These are phyloP conservation scores for Candida quercuum DNA, from an alignment of 805 yeast species.

Conservation along the genomic window DNA sequence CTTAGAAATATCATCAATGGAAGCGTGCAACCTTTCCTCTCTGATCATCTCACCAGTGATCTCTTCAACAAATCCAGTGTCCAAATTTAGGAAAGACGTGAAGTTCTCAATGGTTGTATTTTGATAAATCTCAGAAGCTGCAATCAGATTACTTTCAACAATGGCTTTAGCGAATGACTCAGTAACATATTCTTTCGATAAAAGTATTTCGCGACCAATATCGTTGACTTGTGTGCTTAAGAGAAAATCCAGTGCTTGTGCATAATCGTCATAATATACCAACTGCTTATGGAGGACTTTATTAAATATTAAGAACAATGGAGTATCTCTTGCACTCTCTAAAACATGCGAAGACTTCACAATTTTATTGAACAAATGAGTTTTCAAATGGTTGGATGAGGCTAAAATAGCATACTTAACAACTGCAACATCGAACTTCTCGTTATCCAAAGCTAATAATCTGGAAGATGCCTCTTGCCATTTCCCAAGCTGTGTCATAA, in stretches of 20 bases:
- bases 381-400: constrained; percentile 9
- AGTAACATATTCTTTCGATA: constrained; percentile 3
- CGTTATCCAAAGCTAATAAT: constrained; percentile 10
- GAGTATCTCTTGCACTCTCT: constrained; percentile 2
- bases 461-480: constrained; percentile 20
- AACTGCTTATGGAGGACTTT: constrained; percentile 11
- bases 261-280: constrained; percentile 13
- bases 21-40: constrained; percentile 11
- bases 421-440: constrained; percentile 4
- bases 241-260: constrained; percentile 1
- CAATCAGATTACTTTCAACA: constrained; percentile 16
- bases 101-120: constrained; percentile 12
- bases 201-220: neutral
- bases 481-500: constrained; percentile 14
- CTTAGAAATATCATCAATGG: constrained; percentile 20
- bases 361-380: constrained; percentile 8
- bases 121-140: constrained; percentile 10
- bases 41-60: constrained; percentile 16
- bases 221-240: constrained; percentile 3
- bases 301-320: constrained; percentile 9
- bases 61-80: constrained; percentile 4
- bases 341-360: constrained; percentile 5
- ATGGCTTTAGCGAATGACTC: constrained; percentile 5
- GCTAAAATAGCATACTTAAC: constrained; percentile 13
- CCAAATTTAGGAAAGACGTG: constrained; percentile 8